A percentile compares a stretch with the other conserved stretches of the same genome.
These are phyloP conservation scores for Thelonectria blattea DNA, from an alignment of 2,329 filamentous ascomycete species.

Conservation along the genomic window DNA sequence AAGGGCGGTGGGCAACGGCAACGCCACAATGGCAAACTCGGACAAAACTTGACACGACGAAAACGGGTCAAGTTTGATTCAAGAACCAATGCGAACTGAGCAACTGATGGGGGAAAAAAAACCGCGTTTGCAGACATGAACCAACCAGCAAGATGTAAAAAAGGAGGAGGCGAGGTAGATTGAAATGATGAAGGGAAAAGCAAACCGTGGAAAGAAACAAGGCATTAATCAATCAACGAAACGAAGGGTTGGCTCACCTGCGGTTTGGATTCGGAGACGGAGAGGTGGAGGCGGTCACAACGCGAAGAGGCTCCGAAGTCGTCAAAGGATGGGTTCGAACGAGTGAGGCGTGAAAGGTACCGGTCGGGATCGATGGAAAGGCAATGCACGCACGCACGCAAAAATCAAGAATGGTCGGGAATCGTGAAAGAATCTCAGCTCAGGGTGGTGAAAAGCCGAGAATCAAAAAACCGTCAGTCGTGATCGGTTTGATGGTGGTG, in stretches of 20 bases:
- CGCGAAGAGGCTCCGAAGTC: slow-evolving; percentile 25
- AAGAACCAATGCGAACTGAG: slow-evolving; percentile 14
- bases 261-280: slow-evolving; percentile 21
- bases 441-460: neutral
- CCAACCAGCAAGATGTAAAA: neutral
- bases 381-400: neutral
- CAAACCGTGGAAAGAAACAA: neutral
- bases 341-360: slow-evolving; percentile 5
- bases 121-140: slow-evolving; percentile 5
- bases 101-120: slow-evolving; percentile 14
- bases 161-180: neutral
- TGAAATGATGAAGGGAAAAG: slow-evolving; percentile 10
- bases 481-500: slow-evolving; percentile 17
- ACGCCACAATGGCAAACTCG: slow-evolving; percentile 38
- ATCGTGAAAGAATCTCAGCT: slow-evolving; percentile 15
- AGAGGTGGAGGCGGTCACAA: slow-evolving; percentile 36
- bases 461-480: slow-evolving; percentile 5
- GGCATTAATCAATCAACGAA: neutral
- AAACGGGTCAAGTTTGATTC: slow-evolving; percentile 21
- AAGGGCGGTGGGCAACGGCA: slow-evolving; percentile 33
- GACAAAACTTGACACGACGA: slow-evolving; percentile 28
- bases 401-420: slow-evolving; percentile 6
- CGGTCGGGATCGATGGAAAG: slow-evolving; percentile 13
- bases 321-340: slow-evolving; percentile 18
- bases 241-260: slow-evolving; percentile 27